phyloP scores from a whole-genome alignment of 345 rosid species.

The Orychophragmus violaceus region DNA sequence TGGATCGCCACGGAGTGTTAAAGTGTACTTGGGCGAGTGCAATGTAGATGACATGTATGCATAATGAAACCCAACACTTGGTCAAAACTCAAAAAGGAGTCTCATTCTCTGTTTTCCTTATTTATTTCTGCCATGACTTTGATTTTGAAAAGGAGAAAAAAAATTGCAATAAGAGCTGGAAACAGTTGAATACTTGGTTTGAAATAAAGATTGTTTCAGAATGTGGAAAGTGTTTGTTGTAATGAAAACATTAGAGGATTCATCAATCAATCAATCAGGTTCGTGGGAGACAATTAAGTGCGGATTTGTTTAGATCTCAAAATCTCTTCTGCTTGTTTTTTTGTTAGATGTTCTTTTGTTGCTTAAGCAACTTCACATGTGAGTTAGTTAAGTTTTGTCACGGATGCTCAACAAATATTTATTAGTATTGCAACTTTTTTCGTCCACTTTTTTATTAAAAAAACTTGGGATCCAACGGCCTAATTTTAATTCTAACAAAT shows the following conservation, averaged over 20 bases:
- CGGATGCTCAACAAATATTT: background rate
- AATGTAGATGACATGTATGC: slow-evolving; percentile 62
- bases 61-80: slow-evolving; percentile 13
- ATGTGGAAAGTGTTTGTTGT: background rate
- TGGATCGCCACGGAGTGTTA: slow-evolving; percentile 86
- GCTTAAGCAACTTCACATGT: background rate
- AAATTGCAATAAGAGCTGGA: slow-evolving; percentile 10
- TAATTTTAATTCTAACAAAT: too few relatives aligned
- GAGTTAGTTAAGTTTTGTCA: background rate
- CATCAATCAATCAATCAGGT: background rate
- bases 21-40: slow-evolving; percentile 83
- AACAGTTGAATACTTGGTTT: slow-evolving; percentile 17
- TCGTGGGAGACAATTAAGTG: background rate
- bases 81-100: background rate
- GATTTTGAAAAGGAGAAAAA: background rate
- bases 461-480: too few relatives aligned
- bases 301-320: background rate
- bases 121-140: slow-evolving; percentile 4
- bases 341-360: background rate
- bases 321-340: background rate
- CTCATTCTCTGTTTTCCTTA: background rate
- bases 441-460: too few relatives aligned
- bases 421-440: too few relatives aligned
- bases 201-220: slow-evolving; percentile 8
- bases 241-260: background rate